These are phyloP conservation scores for Pneumocystis jirovecii DNA, from an alignment of 1,139 yeast species.

Conservation along the genomic window DNA sequence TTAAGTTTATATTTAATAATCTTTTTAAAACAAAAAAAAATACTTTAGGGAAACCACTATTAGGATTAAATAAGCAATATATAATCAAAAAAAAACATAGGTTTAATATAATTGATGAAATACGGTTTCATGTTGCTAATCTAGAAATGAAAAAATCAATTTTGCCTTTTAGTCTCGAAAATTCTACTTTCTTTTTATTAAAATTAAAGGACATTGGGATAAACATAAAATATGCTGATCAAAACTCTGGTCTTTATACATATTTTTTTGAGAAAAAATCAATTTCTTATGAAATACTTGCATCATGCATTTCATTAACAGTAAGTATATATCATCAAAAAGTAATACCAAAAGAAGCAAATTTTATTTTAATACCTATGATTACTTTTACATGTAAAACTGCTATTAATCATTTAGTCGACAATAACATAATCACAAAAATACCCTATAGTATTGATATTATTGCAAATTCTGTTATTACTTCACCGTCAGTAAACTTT, in stretches of 20 bases:
- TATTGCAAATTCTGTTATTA: slow-evolving; percentile 22
- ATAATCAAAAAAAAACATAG: neutral
- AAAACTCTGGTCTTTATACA: slow-evolving; percentile 28
- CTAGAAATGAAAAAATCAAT: slow-evolving; percentile 9
- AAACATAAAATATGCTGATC: slow-evolving; percentile 27
- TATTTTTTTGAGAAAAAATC: slow-evolving; percentile 24
- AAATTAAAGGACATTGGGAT: slow-evolving; percentile 25
- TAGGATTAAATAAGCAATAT: neutral
- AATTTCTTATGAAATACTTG: slow-evolving; percentile 29
- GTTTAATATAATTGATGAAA: slow-evolving; percentile 13
- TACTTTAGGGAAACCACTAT: neutral
- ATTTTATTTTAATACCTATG: slow-evolving; percentile 26
- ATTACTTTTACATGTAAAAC: slow-evolving; percentile 26
- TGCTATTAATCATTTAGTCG: slow-evolving; percentile 24
- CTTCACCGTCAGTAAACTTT: slow-evolving; percentile 28
- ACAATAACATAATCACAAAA: slow-evolving; percentile 17
- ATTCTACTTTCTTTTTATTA: slow-evolving; percentile 17
- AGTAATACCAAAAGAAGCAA: slow-evolving; percentile 24
- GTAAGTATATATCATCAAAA: slow-evolving; percentile 20
- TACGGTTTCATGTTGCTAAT: slow-evolving; percentile 14
- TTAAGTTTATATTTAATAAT: slow-evolving; percentile 17
- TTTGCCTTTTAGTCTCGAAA: slow-evolving; percentile 2
- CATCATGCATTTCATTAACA: slow-evolving; percentile 26
- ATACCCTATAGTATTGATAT: slow-evolving; percentile 3
- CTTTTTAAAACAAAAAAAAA: neutral